Base-by-base conservation (phyloP, 352 stramenopile genomes). In the Pythium sp. region DNA sequence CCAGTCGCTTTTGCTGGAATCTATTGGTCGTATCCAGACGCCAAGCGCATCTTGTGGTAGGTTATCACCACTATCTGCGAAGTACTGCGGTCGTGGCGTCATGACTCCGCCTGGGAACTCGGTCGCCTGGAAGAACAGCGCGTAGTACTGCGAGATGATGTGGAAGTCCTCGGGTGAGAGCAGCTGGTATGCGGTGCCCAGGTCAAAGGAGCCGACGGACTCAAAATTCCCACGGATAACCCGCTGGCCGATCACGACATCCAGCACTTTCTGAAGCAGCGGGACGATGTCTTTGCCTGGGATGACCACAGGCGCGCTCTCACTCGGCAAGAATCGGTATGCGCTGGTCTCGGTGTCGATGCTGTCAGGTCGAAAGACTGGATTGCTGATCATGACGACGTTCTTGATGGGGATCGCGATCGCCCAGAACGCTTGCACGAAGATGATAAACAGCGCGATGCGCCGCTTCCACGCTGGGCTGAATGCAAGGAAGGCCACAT, bases 391-490 rank as follows among this genome's bases (percentile, higher is more conserved):
- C 67, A 82, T 77, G 18, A 74, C 30, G 14, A 79, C 75, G 55
- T 82, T 82, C 53, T 82, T 80, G 66, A 80, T 76, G 3, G 76
- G 71, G n/a, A 78, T 69, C 24, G 65, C 64, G 32, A 82, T 68
- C n/a, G 68, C 72, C 73, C 73, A 82, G 6, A 75, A n/a, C 18
- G 70, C 68, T 62, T 80, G 73, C 15, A 67, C 54, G 1, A 54
- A n/a, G 8, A 80, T 63, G 38, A 78, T 43, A 8, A 67, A 7
- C 3, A 82, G 38, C 4, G 65, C 72, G 9, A 67, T 28, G 3
- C 49, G 38, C 1, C 62, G 74, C 54, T 74, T 70, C 18, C 53
- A 67, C 8, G 5, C 7, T 12, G 65, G 30, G 15, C 66, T 74
- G 14, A 67, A 20, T 14, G 14, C 2, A 6, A 60, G 12, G 49